Evolutionary conservation across 345 rosid species (phyloP), one percentile per base, ranked within the genome.

Genomic region (Pistacia vera): DNA sequence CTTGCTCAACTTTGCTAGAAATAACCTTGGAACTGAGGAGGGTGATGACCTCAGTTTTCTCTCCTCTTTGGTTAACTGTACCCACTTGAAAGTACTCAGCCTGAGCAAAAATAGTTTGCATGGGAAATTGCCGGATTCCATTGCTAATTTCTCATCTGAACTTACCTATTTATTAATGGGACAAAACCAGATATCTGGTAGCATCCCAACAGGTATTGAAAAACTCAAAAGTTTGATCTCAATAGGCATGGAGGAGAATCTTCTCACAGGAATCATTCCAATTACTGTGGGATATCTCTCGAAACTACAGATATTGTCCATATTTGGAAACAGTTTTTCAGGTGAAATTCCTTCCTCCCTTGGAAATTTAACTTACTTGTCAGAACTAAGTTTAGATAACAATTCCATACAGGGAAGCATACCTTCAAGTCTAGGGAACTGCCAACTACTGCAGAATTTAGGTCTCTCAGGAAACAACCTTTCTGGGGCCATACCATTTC

Each of bases 321-420:
- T 79, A 22, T 79, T 72, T 44, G 82, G 72, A 63, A 83, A 83
- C 70, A 65, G 20, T 55, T 71, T 83, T 44, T 88, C 86, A 0
- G 88, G 91, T 51, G 85, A 86, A 58, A 70, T 88, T 68, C 88
- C 85, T n/a, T 61, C 66, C 20, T 81, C 86, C 11, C 71, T 88
- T 55, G 88, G 83, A 64, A 88, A 81, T 71, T 71, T 84, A 59
- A 73, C 85, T 75, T 80, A 44, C 25, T 33, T 86, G 73, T 78
- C 80, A 3, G 79, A 73, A 59, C 77, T 82, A 18, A 35, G 52
- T 6, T 70, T 82, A 22, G 1, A 8, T 4, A 61, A 48, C 14
- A 88, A 88, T 60, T 78, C 62, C 44, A 55, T 84, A 48, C 28
- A 77, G 0, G 91, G 89, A 35, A 81, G 72, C 25, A 84, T 86